Evolutionary conservation across 163 green algal genomes (phyloP).

Genomic region (Chlamydomonas reinhardtii): DNA sequence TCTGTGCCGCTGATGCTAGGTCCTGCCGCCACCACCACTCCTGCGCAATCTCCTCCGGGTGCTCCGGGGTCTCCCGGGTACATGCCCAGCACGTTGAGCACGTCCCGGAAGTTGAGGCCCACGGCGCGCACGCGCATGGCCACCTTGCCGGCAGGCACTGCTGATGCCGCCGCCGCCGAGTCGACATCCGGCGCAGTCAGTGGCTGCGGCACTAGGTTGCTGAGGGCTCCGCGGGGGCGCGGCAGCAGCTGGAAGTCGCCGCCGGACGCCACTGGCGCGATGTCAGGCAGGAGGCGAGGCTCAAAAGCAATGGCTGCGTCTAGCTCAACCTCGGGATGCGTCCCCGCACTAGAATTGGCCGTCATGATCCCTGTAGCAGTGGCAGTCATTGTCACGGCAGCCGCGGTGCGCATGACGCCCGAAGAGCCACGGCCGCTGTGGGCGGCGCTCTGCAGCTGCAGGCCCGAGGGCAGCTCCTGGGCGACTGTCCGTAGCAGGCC

Average conservation of each 20-base stretch:
- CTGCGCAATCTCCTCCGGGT: conserved; percentile 82
- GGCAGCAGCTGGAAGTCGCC: conserved; percentile 62
- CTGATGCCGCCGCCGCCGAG: conserved; percentile 7
- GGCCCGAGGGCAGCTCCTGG: no score
- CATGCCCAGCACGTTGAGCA: conserved; percentile 93
- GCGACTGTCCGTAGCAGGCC: no score
- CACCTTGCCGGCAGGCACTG: conserved; percentile 41
- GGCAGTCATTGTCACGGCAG: no score
- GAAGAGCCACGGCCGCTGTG: no score
- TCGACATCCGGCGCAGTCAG: conserved; percentile 8
- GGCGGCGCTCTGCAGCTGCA: no score
- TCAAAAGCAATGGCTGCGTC: background rate
- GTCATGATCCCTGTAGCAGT: no score
- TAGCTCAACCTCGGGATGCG: background rate
- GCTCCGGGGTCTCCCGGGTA: conserved; percentile 88
- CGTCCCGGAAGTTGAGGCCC: conserved; percentile 91
- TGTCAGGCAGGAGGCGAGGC: background rate
- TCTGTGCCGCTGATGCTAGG: background rate
- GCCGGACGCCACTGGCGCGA: no score
- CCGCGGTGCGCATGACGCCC: no score
- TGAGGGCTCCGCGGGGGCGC: conserved; percentile 59
- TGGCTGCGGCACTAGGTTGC: conserved; percentile 60
- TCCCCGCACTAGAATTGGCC: background rate
- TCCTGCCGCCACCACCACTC: conserved; percentile 56
- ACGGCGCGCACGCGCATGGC: conserved; percentile 83